Conservation (phyloP, 1,284 basidiomycete species). For the Rhodotorula sp. region DNA sequence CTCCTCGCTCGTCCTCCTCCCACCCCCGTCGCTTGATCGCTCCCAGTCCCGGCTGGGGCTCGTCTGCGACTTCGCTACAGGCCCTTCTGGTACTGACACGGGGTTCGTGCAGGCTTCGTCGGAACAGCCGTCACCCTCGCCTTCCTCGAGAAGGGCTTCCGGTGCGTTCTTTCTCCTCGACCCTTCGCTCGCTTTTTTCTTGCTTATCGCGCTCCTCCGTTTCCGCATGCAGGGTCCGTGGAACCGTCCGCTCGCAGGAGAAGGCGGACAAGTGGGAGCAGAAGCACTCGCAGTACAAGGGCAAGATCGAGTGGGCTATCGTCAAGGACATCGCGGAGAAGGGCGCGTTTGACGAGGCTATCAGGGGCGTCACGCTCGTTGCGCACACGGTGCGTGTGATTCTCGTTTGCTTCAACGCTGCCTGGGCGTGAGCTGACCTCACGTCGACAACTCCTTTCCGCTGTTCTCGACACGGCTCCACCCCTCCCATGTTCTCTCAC, state of each 20-base stretch:
- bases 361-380: conserved; percentile 49
- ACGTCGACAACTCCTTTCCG: not conserved
- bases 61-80: no score
- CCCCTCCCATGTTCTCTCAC: no score
- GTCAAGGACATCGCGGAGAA: conserved; percentile 29
- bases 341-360: conserved; percentile 52
- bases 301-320: conserved; percentile 22
- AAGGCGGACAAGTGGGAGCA: conserved; percentile 26
- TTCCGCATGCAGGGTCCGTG: conserved; percentile 11
- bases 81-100: not conserved
- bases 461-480: no score
- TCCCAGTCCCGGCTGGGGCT: no score
- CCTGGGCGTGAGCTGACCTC: not conserved
- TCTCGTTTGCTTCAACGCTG: conserved; percentile 43
- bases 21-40: not conserved
- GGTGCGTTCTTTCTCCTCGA: not conserved
- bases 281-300: conserved; percentile 17
- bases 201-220: not conserved
- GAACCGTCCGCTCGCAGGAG: conserved; percentile 23
- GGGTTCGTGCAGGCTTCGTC: conserved; percentile 15
- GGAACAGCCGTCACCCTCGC: conserved; percentile 17
- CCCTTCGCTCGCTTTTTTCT: not conserved
- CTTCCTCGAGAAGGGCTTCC: conserved; percentile 22
- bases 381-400: conserved; percentile 26
- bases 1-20: not conserved